These are phyloP conservation scores for Solanum paucissectum DNA, from an alignment of 257 asterid species.

Conservation along the genomic window DNA sequence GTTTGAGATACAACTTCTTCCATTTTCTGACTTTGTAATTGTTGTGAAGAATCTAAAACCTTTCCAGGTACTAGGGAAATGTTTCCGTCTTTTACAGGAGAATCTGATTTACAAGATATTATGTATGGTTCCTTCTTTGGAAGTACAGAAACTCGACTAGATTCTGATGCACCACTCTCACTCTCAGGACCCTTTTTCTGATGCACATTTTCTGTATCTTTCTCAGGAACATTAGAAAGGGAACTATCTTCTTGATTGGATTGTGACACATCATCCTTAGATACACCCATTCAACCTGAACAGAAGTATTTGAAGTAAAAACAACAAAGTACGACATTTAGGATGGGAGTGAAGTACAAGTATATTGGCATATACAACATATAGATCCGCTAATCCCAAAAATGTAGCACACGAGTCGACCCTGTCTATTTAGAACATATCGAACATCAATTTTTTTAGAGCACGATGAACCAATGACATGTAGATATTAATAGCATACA, in stretches of 20 bases:
- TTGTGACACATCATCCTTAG: background rate
- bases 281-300: constrained; percentile 19
- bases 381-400: background rate
- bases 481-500: background rate
- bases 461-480: background rate
- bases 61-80: constrained; percentile 5
- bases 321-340: constrained; percentile 1
- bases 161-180: constrained; percentile 16
- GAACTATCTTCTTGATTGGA: constrained; percentile 16
- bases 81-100: constrained; percentile 10
- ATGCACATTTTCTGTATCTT: constrained; percentile 10
- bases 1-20: constrained; percentile 13
- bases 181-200: constrained; percentile 24
- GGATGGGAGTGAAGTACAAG: background rate
- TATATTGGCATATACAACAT: background rate
- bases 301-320: constrained; percentile 4
- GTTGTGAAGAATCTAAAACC: constrained; percentile 15
- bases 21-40: constrained; percentile 15
- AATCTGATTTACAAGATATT: constrained; percentile 4
- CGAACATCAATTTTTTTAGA: background rate
- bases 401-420: background rate
- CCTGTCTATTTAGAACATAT: background rate
- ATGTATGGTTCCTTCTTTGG: constrained; percentile 26
- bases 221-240: background rate
- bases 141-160: constrained; percentile 22